Base-by-base conservation (phyloP, 2,329 filamentous ascomycete genomes). In the Dryadomyces quercus-mongolicae region DNA sequence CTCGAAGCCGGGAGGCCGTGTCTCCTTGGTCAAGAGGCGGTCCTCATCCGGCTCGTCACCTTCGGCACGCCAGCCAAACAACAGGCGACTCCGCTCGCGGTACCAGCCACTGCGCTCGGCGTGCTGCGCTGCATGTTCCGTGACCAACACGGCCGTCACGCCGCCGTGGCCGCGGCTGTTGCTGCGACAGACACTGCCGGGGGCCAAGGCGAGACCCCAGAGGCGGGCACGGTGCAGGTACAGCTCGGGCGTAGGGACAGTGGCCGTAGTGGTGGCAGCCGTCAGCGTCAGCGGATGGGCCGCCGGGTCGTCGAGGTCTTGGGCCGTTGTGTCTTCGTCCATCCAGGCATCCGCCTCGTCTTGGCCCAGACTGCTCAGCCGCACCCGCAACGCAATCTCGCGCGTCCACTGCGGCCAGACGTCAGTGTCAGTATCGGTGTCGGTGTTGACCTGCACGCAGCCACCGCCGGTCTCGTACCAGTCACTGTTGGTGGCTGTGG, bases 401-500 rank as follows among this genome's bases (percentile, higher is more conserved):
- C 67, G 67, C 2, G 69, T 74, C 78, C 78, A 81, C 52, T 71
- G 71, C 0, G 69, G 69, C 12, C 57, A 58, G 3, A 54, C 43
- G 12, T 36, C 25, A 13, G 55, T 55, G 1, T 58, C 4, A 8
- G 25, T 31, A 8, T 31, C 25, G 25, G 25, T 7, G 13, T 36
- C 25, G 15, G 55, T 55, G 1, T 58, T 54, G 10, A 18, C 31
- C 46, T 18, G 7, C 16, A 18, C 42, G 42, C 9, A 48, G 54
- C 48, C 60, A 57, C 3, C 54, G 58, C 77, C 81, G 16, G 72
- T 75, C 56, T 80, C 71, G 57, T 73, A 77, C 78, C 78, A 82
- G 59, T 73, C 69, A 15, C 66, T 62, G 57, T 76, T 80, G 2
- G 68, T 71, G 4, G 71, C 65, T 0, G 76, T 80, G 9, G 74